Conservation (phyloP, 202 grass and related monocot species). For the Digitaria exilis region DNA sequence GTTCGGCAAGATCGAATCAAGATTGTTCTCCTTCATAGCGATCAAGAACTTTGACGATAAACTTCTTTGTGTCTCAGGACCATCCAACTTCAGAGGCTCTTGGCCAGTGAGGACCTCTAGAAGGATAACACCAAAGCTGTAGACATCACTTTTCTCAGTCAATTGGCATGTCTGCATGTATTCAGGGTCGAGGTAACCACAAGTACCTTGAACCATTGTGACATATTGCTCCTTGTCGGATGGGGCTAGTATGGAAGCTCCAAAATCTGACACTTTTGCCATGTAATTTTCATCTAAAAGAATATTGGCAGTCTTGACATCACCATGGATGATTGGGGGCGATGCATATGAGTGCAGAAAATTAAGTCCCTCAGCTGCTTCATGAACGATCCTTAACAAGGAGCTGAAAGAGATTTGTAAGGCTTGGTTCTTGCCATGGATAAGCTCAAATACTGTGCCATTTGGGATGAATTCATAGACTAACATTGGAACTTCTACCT, state of each 20-base stretch:
- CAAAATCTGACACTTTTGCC: slow-evolving; percentile 72
- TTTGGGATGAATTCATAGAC: slow-evolving; percentile 60
- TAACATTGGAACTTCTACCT: slow-evolving; percentile 61
- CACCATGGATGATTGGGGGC: slow-evolving; percentile 60
- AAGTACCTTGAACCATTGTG: slow-evolving; percentile 61
- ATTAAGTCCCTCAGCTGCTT: slow-evolving; percentile 42
- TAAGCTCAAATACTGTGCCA: slow-evolving; percentile 49
- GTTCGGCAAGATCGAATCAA: slow-evolving; percentile 29
- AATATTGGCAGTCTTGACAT: slow-evolving; percentile 64
- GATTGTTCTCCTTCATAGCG: slow-evolving; percentile 48
- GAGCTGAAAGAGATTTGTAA: slow-evolving; percentile 21
- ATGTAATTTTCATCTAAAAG: slow-evolving; percentile 54
- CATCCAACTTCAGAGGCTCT: slow-evolving; percentile 35
- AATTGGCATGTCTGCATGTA: slow-evolving; percentile 57
- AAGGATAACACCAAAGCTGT: slow-evolving; percentile 60
- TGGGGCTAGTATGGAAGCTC: slow-evolving; percentile 54
- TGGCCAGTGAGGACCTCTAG: slow-evolving; percentile 43
- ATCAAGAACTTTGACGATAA: slow-evolving; percentile 30
- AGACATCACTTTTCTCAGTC: slow-evolving; percentile 62
- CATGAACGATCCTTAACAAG: slow-evolving; percentile 56
- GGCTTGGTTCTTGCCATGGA: slow-evolving; percentile 42
- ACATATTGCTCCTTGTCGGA: slow-evolving; percentile 42
- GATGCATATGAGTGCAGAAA: slow-evolving; percentile 47
- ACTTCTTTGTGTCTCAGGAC: slow-evolving; percentile 27
- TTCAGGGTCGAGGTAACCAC: slow-evolving; percentile 60